phyloP scores from a whole-genome alignment of 2,329 filamentous ascomycete species.

The Didymosphaeria variabile region DNA sequence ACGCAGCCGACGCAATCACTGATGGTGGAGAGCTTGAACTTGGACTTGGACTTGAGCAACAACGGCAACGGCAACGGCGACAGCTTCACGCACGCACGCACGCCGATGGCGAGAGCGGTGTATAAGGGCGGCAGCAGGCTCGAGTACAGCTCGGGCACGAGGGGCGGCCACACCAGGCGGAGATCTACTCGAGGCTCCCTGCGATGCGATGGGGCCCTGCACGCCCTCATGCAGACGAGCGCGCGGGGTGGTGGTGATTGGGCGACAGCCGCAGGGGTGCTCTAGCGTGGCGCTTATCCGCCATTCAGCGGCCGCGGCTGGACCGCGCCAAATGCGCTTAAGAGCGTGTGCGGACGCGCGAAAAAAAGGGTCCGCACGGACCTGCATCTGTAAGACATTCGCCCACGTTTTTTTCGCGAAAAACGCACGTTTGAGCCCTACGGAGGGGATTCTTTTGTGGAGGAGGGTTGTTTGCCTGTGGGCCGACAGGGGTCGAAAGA shows the following conservation, averaged over 20 bases:
- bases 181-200: slow-evolving; percentile 35
- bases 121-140: slow-evolving; percentile 36
- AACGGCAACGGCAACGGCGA: slow-evolving; percentile 24
- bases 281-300: slow-evolving; percentile 18
- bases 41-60: slow-evolving; percentile 25
- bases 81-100: slow-evolving; percentile 25
- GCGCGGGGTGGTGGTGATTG: slow-evolving; percentile 21
- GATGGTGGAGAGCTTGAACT: neutral
- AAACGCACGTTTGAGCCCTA: slow-evolving; percentile 45
- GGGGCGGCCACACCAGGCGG: slow-evolving; percentile 24
- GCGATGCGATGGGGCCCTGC: slow-evolving; percentile 23
- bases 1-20: neutral
- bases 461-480: slow-evolving; percentile 32
- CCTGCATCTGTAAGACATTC: slow-evolving; percentile 36
- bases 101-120: slow-evolving; percentile 41
- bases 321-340: slow-evolving; percentile 28
- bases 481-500: slow-evolving; percentile 25
- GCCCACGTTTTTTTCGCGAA: slow-evolving; percentile 41
- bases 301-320: slow-evolving; percentile 17
- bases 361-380: slow-evolving; percentile 35
- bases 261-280: slow-evolving; percentile 7
- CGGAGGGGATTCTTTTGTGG: slow-evolving; percentile 29
- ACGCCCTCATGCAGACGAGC: slow-evolving; percentile 17
- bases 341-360: slow-evolving; percentile 33
- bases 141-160: slow-evolving; percentile 29